Conservation (phyloP, 257 asterid species). For the Ocimum tenuiflorum region DNA sequence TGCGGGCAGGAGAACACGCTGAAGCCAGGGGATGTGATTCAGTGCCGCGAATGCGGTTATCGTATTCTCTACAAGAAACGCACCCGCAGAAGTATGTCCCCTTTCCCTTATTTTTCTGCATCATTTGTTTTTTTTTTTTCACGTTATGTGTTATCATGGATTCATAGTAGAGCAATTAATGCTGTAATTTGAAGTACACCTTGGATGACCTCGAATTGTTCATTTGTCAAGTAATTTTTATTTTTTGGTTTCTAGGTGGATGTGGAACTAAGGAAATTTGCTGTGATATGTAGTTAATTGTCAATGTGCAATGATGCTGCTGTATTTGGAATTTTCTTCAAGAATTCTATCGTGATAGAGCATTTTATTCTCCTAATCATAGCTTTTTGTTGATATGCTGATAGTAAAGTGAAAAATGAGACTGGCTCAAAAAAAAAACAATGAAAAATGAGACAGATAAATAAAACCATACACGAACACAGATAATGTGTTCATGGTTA, state of each 20-base stretch:
- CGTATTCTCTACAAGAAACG: conserved; percentile 93
- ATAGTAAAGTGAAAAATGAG: too few species aligned
- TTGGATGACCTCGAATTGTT: not conserved
- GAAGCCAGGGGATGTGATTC: conserved; percentile 77
- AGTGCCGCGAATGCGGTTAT: conserved; percentile 86
- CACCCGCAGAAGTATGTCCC: conserved; percentile 59
- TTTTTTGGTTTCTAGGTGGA: not conserved
- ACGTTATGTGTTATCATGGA: not conserved
- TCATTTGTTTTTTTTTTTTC: not conserved
- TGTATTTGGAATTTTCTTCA: not conserved
- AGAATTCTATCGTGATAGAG: not conserved
- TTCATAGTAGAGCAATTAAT: not conserved
- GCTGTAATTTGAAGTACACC: not conserved
- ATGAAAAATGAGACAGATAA: too few species aligned
- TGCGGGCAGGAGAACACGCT: conserved; percentile 86
- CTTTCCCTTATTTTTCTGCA: not conserved
- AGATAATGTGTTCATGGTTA: too few species aligned
- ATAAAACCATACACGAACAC: too few species aligned
- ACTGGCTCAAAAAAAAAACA: too few species aligned
- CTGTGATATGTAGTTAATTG: not conserved
- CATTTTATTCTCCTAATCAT: not conserved
- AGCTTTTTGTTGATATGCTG: too few species aligned
- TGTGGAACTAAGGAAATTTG: not conserved
- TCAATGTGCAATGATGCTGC: not conserved
- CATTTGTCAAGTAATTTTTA: not conserved